Conservation (phyloP, 2,329 filamentous ascomycete genomes). For the Metarhizium rileyi region DNA sequence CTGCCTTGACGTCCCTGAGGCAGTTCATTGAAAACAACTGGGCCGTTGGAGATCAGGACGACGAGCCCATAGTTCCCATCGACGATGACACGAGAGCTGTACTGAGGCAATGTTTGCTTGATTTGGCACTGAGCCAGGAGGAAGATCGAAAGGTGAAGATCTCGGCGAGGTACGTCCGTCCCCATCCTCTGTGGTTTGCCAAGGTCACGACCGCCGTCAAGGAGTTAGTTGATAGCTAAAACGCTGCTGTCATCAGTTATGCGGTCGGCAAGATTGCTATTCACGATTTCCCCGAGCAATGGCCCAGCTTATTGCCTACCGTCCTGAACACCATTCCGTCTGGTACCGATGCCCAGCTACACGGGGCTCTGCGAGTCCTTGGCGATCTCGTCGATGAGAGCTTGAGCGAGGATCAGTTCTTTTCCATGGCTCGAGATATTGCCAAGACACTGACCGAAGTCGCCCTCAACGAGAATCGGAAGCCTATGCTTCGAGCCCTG, state of each 20-base stretch:
- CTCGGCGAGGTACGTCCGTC: constrained; percentile 60
- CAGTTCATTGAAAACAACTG: constrained; percentile 79
- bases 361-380: constrained; percentile 82
- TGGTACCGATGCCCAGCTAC: constrained; percentile 69
- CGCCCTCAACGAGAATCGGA: constrained; percentile 64
- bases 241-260: constrained; percentile 32
- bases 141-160: constrained; percentile 80
- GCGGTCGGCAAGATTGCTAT: constrained; percentile 89
- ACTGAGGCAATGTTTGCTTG: constrained; percentile 64
- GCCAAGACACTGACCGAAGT: constrained; percentile 77
- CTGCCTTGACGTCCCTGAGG: constrained; percentile 70
- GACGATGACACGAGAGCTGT: constrained; percentile 63
- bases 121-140: constrained; percentile 63
- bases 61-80: constrained; percentile 52
- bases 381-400: constrained; percentile 87
- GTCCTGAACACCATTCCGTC: constrained; percentile 68
- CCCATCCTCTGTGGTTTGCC: constrained; percentile 1
- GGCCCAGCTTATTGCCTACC: constrained; percentile 79
- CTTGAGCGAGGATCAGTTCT: constrained; percentile 91
- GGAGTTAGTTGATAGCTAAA: not conserved
- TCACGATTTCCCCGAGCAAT: constrained; percentile 87
- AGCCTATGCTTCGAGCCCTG: constrained; percentile 67
- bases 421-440: constrained; percentile 76
- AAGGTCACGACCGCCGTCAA: not conserved
- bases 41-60: constrained; percentile 66